Evolutionary conservation across 1,284 basidiomycete genomes (phyloP).

Genomic region (Inonotus hispidus): DNA sequence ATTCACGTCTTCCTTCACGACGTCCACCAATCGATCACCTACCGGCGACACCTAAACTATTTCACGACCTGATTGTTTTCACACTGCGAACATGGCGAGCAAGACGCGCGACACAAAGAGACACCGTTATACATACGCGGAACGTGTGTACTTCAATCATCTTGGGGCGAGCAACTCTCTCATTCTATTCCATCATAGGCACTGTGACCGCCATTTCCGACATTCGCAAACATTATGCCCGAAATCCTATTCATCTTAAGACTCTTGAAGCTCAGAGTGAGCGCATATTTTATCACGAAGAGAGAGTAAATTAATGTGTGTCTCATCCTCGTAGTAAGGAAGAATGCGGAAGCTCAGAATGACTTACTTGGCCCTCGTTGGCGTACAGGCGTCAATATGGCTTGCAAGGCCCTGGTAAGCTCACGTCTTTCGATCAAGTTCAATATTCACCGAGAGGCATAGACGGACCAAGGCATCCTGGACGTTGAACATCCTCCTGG

Average conservation of each 20-base stretch:
- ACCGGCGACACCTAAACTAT: background rate
- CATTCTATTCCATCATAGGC: slow-evolving; percentile 28
- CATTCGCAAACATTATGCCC: slow-evolving; percentile 39
- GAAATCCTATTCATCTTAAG: slow-evolving; percentile 40
- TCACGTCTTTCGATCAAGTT: background rate
- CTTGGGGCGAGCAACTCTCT: background rate
- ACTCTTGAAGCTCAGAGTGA: slow-evolving; percentile 37
- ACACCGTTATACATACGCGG: slow-evolving; percentile 38
- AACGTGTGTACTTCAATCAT: slow-evolving; percentile 30
- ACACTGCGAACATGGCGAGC: background rate
- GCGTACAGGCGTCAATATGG: slow-evolving; percentile 43
- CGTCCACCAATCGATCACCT: background rate
- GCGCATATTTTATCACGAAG: background rate
- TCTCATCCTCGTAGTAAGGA: slow-evolving; percentile 34
- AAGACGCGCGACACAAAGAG: slow-evolving; percentile 31
- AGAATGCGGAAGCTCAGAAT: slow-evolving; percentile 38
- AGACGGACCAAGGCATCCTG: slow-evolving; percentile 37
- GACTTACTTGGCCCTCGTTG: slow-evolving; percentile 46
- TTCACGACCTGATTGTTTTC: background rate
- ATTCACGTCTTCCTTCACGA: background rate
- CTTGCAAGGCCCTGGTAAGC: slow-evolving; percentile 43
- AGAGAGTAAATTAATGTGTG: background rate
- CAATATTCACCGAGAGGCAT: slow-evolving; percentile 27
- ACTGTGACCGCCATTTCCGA: slow-evolving; percentile 41
- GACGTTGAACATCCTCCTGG: slow-evolving; percentile 29